Percentiles rank a stretch among this genome's conserved stretches.
These are phyloP conservation scores for Luvunga scandens DNA, from an alignment of 345 rosid genomes.

Conservation along the genomic window DNA sequence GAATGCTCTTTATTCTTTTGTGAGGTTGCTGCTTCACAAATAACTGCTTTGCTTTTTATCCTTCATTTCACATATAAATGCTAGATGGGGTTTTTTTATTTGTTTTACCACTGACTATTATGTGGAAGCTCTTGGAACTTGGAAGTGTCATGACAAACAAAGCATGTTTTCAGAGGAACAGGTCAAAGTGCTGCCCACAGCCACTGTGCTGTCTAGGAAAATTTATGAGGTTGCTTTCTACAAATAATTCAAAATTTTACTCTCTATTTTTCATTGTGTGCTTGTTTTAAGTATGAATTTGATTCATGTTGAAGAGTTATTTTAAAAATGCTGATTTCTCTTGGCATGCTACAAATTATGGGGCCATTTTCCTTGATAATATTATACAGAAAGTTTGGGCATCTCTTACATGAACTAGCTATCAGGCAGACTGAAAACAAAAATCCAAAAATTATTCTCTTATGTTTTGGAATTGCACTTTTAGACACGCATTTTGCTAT, in stretches of 20 bases:
- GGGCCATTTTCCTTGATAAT: background rate
- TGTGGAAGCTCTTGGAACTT: background rate
- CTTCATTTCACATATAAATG: background rate
- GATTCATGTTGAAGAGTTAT: background rate
- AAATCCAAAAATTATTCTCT: background rate
- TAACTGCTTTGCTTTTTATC: background rate
- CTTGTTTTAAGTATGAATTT: background rate
- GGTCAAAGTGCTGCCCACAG: background rate
- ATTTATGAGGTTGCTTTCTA: background rate
- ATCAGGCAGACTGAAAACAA: background rate
- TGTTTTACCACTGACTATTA: background rate
- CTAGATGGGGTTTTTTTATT: background rate
- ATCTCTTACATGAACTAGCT: background rate
- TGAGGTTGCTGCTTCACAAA: background rate
- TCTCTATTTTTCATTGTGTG: background rate
- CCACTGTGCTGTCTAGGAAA: background rate
- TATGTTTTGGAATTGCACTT: background rate
- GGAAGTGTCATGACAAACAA: background rate
- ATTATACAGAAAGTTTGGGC: background rate
- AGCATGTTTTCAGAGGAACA: background rate
- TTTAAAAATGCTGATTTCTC: background rate
- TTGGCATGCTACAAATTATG: background rate
- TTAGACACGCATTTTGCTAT: background rate
- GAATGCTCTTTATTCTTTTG: background rate
- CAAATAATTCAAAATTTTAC: background rate